phyloP scores from a whole-genome alignment of 2,329 filamentous ascomycete genomes.

The Alternaria sp. region DNA sequence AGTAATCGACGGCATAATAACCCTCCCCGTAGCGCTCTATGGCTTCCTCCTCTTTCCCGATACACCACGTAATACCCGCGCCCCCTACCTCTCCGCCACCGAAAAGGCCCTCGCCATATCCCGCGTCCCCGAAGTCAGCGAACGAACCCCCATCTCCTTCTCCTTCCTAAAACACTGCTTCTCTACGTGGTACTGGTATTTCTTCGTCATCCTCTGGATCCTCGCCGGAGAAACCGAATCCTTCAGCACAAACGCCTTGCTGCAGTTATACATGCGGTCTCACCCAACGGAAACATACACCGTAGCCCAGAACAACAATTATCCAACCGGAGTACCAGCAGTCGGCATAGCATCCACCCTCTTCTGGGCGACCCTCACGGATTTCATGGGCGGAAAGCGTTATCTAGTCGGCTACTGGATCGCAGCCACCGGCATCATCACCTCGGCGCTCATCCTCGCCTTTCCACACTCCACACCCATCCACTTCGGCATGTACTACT shows the following conservation, averaged over 20 bases:
- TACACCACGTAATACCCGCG: slow-evolving; percentile 46
- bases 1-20: slow-evolving; percentile 62
- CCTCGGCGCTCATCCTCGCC: slow-evolving; percentile 67
- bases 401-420: slow-evolving; percentile 67
- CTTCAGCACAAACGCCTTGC: slow-evolving; percentile 69
- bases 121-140: slow-evolving; percentile 53
- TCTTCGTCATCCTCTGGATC: slow-evolving; percentile 71
- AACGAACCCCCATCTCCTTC: slow-evolving; percentile 56
- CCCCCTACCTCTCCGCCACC: slow-evolving; percentile 50
- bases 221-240: slow-evolving; percentile 75
- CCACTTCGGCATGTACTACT: slow-evolving; percentile 72
- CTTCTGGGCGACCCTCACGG: slow-evolving; percentile 73
- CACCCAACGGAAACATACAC: slow-evolving; percentile 55
- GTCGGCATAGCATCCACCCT: slow-evolving; percentile 64
- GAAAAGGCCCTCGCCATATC: slow-evolving; percentile 54
- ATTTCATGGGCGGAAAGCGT: slow-evolving; percentile 67
- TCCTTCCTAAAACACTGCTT: slow-evolving; percentile 63
- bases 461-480: slow-evolving; percentile 58
- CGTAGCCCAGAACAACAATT: slow-evolving; percentile 60
- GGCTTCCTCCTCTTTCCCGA: slow-evolving; percentile 57
- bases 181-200: slow-evolving; percentile 69
- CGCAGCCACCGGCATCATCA: slow-evolving; percentile 67
- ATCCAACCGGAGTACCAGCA: slow-evolving; percentile 60
- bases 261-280: slow-evolving; percentile 59
- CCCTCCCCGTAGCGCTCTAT: slow-evolving; percentile 63